Conservation (phyloP, 768 basidiomycete genomes). For the Naganishia onofrii region DNA sequence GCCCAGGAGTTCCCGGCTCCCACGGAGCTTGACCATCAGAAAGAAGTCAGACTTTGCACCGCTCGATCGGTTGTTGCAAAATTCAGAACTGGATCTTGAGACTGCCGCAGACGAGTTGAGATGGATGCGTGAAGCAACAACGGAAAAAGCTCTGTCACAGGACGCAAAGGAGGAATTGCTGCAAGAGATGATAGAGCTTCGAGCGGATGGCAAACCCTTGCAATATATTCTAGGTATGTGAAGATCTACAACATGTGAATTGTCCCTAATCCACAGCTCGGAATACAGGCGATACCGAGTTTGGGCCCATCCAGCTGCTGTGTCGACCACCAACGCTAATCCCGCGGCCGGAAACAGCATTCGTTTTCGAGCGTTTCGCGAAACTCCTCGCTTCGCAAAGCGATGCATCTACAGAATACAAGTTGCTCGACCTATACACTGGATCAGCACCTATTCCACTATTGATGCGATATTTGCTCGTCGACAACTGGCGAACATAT, state of each 20-base stretch:
- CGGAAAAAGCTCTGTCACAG: background rate
- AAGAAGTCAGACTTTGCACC: background rate
- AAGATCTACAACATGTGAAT: background rate
- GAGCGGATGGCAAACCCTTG: conserved; percentile 71
- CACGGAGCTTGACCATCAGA: background rate
- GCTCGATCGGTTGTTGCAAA: conserved; percentile 32
- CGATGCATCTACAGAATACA: conserved; percentile 37
- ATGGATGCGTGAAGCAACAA: conserved; percentile 57
- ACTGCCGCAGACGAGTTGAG: conserved; percentile 54
- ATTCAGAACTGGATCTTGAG: conserved; percentile 38
- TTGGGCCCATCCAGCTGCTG: conserved; percentile 75
- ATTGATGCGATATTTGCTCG: conserved; percentile 62
- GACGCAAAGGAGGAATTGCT: conserved; percentile 28
- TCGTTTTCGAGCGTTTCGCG: conserved; percentile 59
- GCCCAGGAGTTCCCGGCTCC: background rate
- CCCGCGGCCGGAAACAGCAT: conserved; percentile 81
- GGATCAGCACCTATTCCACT: conserved; percentile 90
- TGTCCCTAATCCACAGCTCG: background rate
- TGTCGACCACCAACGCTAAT: conserved; percentile 79
- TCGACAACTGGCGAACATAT: conserved; percentile 10
- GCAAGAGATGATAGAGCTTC: conserved; percentile 59
- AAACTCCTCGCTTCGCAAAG: conserved; percentile 57
- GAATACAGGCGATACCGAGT: conserved; percentile 53
- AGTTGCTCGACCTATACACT: conserved; percentile 83
- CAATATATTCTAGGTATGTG: conserved; percentile 82